Percentiles rank a stretch among this genome's conserved stretches.
Evolutionary conservation across 129 eudicot genomes (phyloP).

Genomic region (Heracleum sosnowskyi): DNA sequence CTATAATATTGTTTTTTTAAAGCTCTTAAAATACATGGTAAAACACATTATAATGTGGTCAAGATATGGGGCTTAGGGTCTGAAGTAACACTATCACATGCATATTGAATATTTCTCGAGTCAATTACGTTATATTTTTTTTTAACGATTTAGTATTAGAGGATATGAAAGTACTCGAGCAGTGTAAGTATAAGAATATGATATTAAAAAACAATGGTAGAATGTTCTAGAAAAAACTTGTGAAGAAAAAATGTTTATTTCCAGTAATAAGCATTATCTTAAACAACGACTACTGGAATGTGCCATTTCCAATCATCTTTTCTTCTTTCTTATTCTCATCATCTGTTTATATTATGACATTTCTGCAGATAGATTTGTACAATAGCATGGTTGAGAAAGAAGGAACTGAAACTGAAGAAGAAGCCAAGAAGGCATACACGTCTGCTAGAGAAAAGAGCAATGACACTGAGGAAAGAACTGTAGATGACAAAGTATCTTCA

Average conservation of each 20-base stretch:
- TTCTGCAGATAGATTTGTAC: conserved; percentile 46
- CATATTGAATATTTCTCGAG: neutral
- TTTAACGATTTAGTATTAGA: neutral
- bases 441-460: conserved; percentile 49
- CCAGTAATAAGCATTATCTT: neutral
- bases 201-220: too few species aligned
- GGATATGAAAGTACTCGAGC: too few species aligned
- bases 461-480: conserved; percentile 28
- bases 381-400: conserved; percentile 61
- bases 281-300: neutral
- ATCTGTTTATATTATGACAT: neutral
- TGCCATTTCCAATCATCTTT: neutral
- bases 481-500: conserved; percentile 40
- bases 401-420: conserved; percentile 34
- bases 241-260: too few species aligned
- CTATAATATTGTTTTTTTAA: neutral
- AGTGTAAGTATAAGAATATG: neutral
- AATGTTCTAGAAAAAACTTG: neutral
- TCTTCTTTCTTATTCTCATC: neutral
- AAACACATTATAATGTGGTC: neutral
- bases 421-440: conserved; percentile 58
- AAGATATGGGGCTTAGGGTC: neutral
- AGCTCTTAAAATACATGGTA: neutral
- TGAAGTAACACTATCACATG: neutral
- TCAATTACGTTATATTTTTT: too few species aligned